Percentiles rank a stretch among this genome's conserved stretches.
These are phyloP conservation scores for Amanita pseudoporphyria DNA, from an alignment of 768 basidiomycete species.

Conservation along the genomic window DNA sequence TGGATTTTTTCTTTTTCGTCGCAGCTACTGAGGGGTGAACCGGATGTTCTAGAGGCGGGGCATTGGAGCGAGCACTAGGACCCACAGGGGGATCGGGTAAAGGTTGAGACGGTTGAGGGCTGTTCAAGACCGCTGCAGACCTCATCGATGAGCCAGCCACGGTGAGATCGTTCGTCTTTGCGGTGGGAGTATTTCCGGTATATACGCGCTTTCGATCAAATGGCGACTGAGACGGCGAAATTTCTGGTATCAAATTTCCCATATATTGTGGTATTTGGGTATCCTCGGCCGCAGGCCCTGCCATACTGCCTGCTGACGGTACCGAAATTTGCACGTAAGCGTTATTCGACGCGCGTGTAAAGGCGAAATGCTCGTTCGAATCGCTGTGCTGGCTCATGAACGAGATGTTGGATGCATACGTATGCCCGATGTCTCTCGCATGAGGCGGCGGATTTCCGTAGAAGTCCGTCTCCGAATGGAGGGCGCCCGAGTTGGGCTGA, in stretches of 20 bases:
- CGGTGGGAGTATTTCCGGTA: background rate
- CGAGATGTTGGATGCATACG: background rate
- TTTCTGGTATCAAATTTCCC: background rate
- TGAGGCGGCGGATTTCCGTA: background rate
- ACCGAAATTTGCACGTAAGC: background rate
- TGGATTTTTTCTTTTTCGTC: slow-evolving; percentile 35
- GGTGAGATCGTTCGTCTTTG: background rate
- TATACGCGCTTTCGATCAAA: background rate
- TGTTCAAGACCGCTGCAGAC: background rate
- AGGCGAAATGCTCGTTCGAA: background rate
- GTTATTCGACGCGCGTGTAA: background rate
- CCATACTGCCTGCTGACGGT: background rate
- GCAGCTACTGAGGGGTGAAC: background rate
- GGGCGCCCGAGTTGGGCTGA: background rate
- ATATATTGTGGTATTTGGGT: background rate
- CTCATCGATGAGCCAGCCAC: background rate
- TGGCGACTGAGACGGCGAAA: background rate
- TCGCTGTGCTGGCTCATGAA: background rate
- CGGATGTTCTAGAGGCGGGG: background rate
- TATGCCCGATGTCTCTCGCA: background rate
- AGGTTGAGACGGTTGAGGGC: background rate
- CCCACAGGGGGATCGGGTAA: background rate
- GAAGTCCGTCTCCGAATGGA: background rate
- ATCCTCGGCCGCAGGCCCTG: background rate
- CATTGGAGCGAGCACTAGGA: background rate